Conservation (phyloP, 2,329 filamentous ascomycete species). For the Trichophyton schoenleinii region DNA sequence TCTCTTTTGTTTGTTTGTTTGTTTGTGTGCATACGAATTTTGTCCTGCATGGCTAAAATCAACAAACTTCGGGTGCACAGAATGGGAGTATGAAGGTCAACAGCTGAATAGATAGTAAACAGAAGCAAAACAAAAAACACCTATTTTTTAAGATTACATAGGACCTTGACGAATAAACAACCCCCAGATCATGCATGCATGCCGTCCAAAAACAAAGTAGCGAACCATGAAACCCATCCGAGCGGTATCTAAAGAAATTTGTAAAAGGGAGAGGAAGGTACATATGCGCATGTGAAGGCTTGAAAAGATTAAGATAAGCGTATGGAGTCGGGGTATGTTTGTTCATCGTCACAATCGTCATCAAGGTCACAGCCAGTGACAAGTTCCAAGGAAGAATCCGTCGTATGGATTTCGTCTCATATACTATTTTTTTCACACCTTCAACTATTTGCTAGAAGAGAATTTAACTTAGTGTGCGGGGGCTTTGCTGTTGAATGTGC, state of each 20-base stretch:
- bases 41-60: not conserved
- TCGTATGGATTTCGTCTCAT: not conserved
- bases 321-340: not conserved
- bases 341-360: constrained; percentile 3
- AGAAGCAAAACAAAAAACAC: constrained; percentile 1
- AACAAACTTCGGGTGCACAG: not conserved
- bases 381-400: not conserved
- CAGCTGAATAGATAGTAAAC: not conserved
- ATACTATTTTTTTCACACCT: not conserved
- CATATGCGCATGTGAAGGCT: constrained; percentile 4
- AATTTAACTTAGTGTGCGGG: constrained; percentile 19
- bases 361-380: not conserved
- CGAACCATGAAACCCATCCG: constrained; percentile 7
- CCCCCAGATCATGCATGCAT: constrained; percentile 14
- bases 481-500: constrained; percentile 38
- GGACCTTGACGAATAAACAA: constrained; percentile 10
- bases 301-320: constrained; percentile 1
- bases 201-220: constrained; percentile 10
- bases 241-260: constrained; percentile 11
- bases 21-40: not conserved
- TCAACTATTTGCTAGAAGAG: not conserved
- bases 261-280: constrained; percentile 4
- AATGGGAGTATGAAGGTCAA: not conserved
- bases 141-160: constrained; percentile 8
- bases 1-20: too few relatives aligned